Evolutionary conservation across 116 monocot species (phyloP).

Genomic region (Phalaenopsis hybrid): DNA sequence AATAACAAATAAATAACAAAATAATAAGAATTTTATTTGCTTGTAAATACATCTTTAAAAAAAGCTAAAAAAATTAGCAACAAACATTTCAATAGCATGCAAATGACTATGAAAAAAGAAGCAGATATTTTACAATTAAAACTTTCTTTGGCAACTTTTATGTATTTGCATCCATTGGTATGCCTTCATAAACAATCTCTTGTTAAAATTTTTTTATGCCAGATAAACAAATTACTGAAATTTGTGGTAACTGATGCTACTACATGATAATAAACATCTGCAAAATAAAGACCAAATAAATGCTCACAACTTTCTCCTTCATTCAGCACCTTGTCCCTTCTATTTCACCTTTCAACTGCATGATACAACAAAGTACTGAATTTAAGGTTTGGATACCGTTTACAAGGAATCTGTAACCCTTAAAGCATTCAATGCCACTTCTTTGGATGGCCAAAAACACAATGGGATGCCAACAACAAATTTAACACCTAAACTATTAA

Average conservation of each 20-base stretch:
- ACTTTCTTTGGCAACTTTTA: not conserved
- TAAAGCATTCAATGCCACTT: not conserved
- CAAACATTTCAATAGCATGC: not conserved
- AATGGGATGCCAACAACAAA: not conserved
- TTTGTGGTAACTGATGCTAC: not conserved
- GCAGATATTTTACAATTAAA: not conserved
- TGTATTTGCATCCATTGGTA: not conserved
- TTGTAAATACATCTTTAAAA: not conserved
- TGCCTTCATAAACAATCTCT: not conserved
- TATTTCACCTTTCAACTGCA: not conserved
- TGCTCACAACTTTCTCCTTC: not conserved
- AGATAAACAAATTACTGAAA: not conserved
- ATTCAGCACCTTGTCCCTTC: not conserved
- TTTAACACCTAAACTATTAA: not conserved
- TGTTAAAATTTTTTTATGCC: not conserved
- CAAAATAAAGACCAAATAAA: not conserved
- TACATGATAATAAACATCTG: not conserved
- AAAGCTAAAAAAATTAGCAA: not conserved
- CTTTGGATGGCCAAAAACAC: not conserved
- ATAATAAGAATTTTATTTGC: not conserved
- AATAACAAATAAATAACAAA: not conserved
- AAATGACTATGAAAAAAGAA: not conserved
- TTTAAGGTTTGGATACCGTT: not conserved
- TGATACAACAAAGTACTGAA: not conserved
- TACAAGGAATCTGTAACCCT: not conserved